Percentiles rank a stretch among this genome's conserved stretches.
Conservation (phyloP, 768 basidiomycete species). For the Lyophyllum decastes region DNA sequence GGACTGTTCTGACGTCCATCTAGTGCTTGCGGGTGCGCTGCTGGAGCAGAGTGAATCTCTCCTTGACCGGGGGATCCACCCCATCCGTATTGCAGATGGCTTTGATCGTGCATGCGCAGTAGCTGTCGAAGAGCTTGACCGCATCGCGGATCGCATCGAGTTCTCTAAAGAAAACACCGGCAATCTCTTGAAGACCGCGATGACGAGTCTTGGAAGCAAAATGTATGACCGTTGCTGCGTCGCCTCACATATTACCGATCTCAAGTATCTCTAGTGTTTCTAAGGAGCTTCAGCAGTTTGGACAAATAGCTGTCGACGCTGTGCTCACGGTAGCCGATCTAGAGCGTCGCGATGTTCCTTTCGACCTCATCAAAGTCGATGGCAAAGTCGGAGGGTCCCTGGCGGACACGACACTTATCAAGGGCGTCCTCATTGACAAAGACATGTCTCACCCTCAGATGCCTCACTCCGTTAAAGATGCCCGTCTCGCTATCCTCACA, state of each 20-base stretch:
- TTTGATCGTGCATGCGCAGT: constrained; percentile 94
- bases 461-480: constrained; percentile 87
- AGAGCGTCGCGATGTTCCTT: constrained; percentile 91
- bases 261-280: constrained; percentile 69
- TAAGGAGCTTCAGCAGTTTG: constrained; percentile 93
- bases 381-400: constrained; percentile 98
- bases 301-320: constrained; percentile 96
- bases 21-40: constrained; percentile 96
- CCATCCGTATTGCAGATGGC: constrained; percentile 98
- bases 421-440: constrained; percentile 98
- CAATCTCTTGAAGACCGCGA: constrained; percentile 92
- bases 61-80: constrained; percentile 99
- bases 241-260: background rate
- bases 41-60: constrained; percentile 92
- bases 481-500: constrained; percentile 93
- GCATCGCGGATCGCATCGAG: constrained; percentile 86
- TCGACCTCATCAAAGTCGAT: constrained; percentile 98
- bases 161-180: constrained; percentile 81
- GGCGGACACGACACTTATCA: constrained; percentile 92
- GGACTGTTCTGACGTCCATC: background rate
- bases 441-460: constrained; percentile 99
- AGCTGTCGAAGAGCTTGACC: constrained; percentile 87
- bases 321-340: constrained; percentile 95
- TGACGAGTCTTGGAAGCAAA: constrained; percentile 96
- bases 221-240: constrained; percentile 62